Evolutionary conservation across 129 eudicot species (phyloP).

Genomic region (Dittrichia graveolens): DNA sequence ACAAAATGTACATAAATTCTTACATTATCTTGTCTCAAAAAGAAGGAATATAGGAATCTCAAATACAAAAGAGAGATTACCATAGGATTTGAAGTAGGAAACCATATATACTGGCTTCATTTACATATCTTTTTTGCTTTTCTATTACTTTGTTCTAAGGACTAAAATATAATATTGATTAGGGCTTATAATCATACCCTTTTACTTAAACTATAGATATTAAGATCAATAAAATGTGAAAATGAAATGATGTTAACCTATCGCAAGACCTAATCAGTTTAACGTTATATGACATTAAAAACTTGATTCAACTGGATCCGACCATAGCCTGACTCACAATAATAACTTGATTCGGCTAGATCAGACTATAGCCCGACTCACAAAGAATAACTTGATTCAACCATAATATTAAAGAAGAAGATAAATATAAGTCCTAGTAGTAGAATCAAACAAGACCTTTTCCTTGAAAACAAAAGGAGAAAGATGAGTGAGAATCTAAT

Average conservation of each 20-base stretch:
- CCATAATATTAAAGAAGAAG: neutral
- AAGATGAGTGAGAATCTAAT: constrained; percentile 44
- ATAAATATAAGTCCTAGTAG: constrained; percentile 26
- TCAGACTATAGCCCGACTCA: neutral
- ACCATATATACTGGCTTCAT: neutral
- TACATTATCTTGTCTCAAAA: neutral
- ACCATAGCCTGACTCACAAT: no score
- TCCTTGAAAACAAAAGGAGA: constrained; percentile 41
- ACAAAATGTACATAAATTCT: no score
- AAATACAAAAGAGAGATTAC: constrained; percentile 2
- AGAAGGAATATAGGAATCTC: constrained; percentile 19
- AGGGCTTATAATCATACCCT: no score
- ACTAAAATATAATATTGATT: no score
- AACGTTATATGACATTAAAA: no score
- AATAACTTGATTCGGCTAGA: neutral
- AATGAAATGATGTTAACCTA: no score
- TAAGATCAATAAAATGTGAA: no score
- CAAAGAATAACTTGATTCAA: neutral
- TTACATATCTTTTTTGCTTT: neutral
- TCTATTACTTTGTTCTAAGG: neutral
- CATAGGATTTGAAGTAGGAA: constrained; percentile 8
- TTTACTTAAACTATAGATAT: no score
- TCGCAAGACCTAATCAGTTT: no score
- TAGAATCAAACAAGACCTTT: constrained; percentile 45
- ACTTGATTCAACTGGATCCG: no score